phyloP scores from a whole-genome alignment of 257 asterid species.

The Nicotiana tabacum region DNA sequence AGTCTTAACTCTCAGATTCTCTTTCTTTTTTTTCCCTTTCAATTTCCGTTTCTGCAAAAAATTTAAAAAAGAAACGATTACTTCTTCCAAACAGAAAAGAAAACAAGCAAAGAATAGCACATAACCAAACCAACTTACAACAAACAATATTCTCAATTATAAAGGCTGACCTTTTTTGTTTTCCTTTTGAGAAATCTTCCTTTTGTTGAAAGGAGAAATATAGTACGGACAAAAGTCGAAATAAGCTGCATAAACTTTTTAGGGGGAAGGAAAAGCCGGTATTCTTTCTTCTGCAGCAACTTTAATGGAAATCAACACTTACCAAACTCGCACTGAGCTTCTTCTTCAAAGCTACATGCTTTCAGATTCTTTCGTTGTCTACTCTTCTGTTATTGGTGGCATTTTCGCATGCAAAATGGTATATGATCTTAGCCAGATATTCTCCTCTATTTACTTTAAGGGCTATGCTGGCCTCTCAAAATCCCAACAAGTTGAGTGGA shows the following conservation, averaged over 20 bases:
- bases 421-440: constrained; percentile 53
- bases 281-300: constrained; percentile 28
- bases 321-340: constrained; percentile 42
- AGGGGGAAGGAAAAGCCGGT: constrained; percentile 14
- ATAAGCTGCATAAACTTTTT: not conserved
- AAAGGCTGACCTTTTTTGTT: not conserved
- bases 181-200: not conserved
- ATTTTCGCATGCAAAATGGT: constrained; percentile 70
- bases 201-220: not conserved
- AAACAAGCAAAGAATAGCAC: not conserved
- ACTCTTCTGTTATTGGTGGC: constrained; percentile 49
- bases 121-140: not conserved
- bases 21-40: not conserved
- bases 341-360: constrained; percentile 42
- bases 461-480: constrained; percentile 48
- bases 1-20: not conserved
- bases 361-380: constrained; percentile 40
- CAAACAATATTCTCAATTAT: not conserved
- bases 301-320: constrained; percentile 39
- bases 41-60: not conserved
- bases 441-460: constrained; percentile 50
- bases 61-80: no score
- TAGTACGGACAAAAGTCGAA: not conserved
- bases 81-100: not conserved
- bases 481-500: constrained; percentile 69